Base-by-base conservation (phyloP, 768 basidiomycete genomes). In the Pulveroboletus sp. region DNA sequence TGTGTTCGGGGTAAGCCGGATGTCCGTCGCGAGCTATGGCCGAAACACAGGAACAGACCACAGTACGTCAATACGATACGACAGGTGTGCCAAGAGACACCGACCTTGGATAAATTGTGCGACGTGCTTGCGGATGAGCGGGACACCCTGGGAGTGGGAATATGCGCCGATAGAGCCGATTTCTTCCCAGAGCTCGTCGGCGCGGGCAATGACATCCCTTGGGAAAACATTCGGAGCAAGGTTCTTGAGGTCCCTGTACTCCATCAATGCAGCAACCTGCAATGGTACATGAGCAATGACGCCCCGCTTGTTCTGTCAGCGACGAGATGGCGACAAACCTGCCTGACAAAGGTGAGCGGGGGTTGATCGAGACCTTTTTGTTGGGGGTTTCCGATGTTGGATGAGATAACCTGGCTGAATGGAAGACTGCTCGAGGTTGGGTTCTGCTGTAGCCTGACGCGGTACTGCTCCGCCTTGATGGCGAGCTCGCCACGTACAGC, bases 311-410 rank as follows among this genome's bases (percentile, higher is more conserved):
- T 24, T 27, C 12, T 20, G 40, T 20, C 35, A 11, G 27, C 27
- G 8, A 21, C 23, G 40, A 34, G 32, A 11, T n/a, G 29, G 13
- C n/a, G 25, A 59, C 79, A 46, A 55, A 89, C 93, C 86, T 98
- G 95, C 47, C 95, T 77, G 50, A 83, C 79, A 66, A 91, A 98
- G 5, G 95, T 97, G 52, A 98, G 81, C 2, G 94, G 91, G 6
- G 85, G 80, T 65, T 99, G 95, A 69, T 97, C 85, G 45, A 99
- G 77, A 0, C 94, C 94, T 58, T 84, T 86, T 70, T 97, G 94
- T 70, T 99, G 95, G 0, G 97, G 95, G 63, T 99, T 98, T 10
- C 95, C 95, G 51, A 99, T 99, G 72, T 98, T 99, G 52, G 92
- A 91, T 24, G 83, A 87, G 67, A 97, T 95, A 69, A 98, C 77